Percentiles rank a stretch among this genome's conserved stretches.
These are phyloP conservation scores for Afroboletus lepidellus DNA, from an alignment of 1,284 basidiomycete species.

Conservation along the genomic window DNA sequence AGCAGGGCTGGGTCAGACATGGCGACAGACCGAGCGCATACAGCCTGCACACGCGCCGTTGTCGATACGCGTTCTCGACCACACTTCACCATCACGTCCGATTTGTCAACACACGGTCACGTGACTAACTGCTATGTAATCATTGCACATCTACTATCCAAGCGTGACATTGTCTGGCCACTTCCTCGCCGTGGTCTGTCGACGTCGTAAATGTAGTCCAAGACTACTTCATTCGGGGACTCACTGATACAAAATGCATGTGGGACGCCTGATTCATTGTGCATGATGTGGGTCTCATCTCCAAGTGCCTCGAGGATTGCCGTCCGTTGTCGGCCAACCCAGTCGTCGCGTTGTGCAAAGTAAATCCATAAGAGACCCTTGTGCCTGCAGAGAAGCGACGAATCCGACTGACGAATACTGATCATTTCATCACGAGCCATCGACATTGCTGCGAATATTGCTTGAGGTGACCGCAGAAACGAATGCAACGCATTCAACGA, in stretches of 20 bases:
- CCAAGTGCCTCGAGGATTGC: conserved; percentile 39
- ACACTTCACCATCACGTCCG: not conserved
- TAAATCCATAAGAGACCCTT: conserved; percentile 47
- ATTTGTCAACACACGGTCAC: conserved; percentile 21
- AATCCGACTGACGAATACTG: conserved; percentile 49
- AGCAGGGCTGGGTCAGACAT: conserved; percentile 26
- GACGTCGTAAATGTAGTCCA: not conserved
- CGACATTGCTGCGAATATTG: conserved; percentile 46
- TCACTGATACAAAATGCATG: conserved; percentile 67
- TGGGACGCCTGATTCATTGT: conserved; percentile 46
- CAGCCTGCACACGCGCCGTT: conserved; percentile 9
- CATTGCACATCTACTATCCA: too few species aligned
- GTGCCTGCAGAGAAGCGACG: conserved; percentile 39
- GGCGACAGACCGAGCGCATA: not conserved
- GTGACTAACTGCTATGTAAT: too few species aligned
- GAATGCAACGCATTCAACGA: conserved; percentile 51
- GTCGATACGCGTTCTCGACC: conserved; percentile 6
- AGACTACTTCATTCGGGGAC: conserved; percentile 15
- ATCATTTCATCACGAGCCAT: conserved; percentile 67
- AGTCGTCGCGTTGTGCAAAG: conserved; percentile 55
- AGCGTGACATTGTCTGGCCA: too few species aligned
- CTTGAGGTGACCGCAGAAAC: conserved; percentile 46
- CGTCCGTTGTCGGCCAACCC: conserved; percentile 55
- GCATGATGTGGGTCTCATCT: conserved; percentile 39
- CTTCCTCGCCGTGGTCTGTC: conserved; percentile 49